Evolutionary conservation across 2,329 filamentous ascomycete genomes (phyloP).

Genomic region (Fusarium stilboides): DNA sequence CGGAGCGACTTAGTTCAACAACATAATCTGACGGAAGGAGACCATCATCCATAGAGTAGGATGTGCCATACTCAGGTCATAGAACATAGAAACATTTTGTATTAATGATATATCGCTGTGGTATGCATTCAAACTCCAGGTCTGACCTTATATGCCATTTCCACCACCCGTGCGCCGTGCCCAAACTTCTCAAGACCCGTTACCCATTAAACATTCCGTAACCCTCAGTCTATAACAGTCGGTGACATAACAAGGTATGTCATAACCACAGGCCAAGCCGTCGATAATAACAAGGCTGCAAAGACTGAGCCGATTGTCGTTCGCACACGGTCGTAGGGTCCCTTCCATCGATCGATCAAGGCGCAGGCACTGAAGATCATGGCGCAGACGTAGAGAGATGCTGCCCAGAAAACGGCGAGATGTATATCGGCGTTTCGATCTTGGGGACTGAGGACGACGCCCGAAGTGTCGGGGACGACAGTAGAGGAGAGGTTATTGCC

Average conservation of each 20-base stretch:
- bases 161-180: slow-evolving; percentile 32
- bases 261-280: slow-evolving; percentile 57
- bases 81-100: slow-evolving; percentile 25
- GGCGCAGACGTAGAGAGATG: slow-evolving; percentile 56
- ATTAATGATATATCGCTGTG: slow-evolving; percentile 42
- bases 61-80: not conserved
- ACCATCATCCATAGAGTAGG: not conserved
- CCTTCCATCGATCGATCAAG: slow-evolving; percentile 62
- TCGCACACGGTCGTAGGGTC: slow-evolving; percentile 54
- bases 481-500: slow-evolving; percentile 59
- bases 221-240: not conserved
- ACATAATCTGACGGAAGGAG: not conserved
- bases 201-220: not conserved
- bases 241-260: slow-evolving; percentile 52
- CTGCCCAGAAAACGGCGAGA: slow-evolving; percentile 55
- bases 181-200: slow-evolving; percentile 9
- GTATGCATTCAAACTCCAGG: slow-evolving; percentile 43
- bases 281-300: slow-evolving; percentile 53
- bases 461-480: slow-evolving; percentile 57
- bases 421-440: slow-evolving; percentile 54
- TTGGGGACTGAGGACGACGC: slow-evolving; percentile 50
- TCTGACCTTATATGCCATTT: slow-evolving; percentile 29
- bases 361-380: slow-evolving; percentile 61
- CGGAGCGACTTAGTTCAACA: no score
- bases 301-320: slow-evolving; percentile 51